Conservation (phyloP, 2,329 filamentous ascomycete genomes). For the Akanthomyces lecanii region DNA sequence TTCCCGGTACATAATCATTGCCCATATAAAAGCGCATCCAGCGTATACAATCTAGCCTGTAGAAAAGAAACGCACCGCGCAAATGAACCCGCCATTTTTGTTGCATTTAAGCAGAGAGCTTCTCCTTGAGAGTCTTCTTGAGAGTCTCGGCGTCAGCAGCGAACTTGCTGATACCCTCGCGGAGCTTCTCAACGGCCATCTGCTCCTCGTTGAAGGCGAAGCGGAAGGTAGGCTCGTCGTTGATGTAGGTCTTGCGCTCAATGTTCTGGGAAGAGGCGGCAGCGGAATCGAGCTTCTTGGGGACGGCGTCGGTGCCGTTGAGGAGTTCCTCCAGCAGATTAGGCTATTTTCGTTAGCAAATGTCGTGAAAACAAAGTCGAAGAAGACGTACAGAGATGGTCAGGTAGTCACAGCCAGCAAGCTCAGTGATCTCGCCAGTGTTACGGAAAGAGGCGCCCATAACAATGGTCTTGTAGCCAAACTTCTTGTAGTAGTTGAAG, state of each 20-base stretch:
- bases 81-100: conserved; percentile 4
- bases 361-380: conserved; percentile 20
- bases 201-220: conserved; percentile 99
- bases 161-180: conserved; percentile 99
- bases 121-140: conserved; percentile 85
- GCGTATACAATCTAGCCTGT: conserved; percentile 5
- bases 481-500: conserved; percentile 99
- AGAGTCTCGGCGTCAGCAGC: conserved; percentile 91
- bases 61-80: conserved; percentile 1
- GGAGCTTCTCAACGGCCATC: conserved; percentile 99
- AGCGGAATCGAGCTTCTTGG: conserved; percentile 84
- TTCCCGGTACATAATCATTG: conserved; percentile 10
- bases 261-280: conserved; percentile 66
- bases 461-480: conserved; percentile 97
- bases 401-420: conserved; percentile 97
- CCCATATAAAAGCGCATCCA: background rate
- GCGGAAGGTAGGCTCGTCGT: conserved; percentile 85
- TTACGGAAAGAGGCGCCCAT: conserved; percentile 99
- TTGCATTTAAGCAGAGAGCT: conserved; percentile 55
- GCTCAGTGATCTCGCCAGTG: conserved; percentile 93
- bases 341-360: conserved; percentile 51
- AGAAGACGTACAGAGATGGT: conserved; percentile 77
- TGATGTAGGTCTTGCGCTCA: conserved; percentile 86
- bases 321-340: conserved; percentile 90
- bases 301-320: conserved; percentile 76